phyloP scores from a whole-genome alignment of 2,329 filamentous ascomycete species.

The Verticillium zaregamsianum region DNA sequence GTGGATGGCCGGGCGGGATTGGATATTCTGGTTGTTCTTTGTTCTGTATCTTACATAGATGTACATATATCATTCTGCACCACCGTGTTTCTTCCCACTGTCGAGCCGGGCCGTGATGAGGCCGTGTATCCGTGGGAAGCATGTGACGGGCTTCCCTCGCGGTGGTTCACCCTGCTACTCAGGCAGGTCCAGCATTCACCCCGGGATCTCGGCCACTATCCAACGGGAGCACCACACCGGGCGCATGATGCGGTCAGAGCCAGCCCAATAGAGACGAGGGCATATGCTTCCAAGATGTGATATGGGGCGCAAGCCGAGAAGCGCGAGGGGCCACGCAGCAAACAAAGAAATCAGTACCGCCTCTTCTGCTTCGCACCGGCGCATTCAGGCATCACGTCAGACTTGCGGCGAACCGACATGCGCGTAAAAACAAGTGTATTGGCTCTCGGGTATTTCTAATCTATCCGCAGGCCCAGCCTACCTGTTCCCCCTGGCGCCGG shows the following conservation, averaged over 20 bases:
- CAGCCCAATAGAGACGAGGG: background rate
- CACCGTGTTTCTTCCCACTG: background rate
- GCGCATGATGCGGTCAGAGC: background rate
- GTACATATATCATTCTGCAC: background rate
- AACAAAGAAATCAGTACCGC: background rate
- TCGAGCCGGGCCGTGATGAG: background rate
- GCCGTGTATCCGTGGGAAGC: too few relatives aligned
- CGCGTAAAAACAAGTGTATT: too few relatives aligned
- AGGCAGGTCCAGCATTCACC: background rate
- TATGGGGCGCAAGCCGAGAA: background rate
- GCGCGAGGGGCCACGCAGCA: background rate
- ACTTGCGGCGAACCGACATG: too few relatives aligned
- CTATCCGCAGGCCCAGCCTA: slow-evolving; percentile 14
- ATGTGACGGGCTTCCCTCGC: background rate
- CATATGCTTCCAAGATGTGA: background rate
- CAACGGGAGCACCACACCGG: background rate
- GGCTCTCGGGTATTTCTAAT: background rate
- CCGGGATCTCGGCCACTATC: background rate
- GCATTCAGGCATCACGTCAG: too few relatives aligned
- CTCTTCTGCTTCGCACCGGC: background rate
- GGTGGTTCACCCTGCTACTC: background rate
- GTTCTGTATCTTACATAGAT: background rate
- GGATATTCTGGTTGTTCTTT: background rate
- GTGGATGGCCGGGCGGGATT: background rate
- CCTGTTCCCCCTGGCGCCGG: slow-evolving; percentile 52